Conservation (phyloP, 208 protist species). For the Leishmania amazonensis region DNA sequence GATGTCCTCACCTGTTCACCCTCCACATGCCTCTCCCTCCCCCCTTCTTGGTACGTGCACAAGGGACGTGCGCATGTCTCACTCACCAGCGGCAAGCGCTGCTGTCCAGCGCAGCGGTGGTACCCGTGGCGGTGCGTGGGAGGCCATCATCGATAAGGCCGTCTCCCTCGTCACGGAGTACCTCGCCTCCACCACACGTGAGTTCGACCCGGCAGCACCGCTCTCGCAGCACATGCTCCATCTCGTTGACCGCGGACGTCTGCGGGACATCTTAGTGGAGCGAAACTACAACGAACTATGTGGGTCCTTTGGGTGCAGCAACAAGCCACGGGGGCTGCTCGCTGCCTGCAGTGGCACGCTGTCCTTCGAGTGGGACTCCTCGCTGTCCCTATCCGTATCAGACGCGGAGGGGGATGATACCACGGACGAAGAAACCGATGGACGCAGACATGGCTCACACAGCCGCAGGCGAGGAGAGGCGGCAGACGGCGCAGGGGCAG, state of each 20-base stretch:
- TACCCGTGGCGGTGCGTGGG: constrained; percentile 50
- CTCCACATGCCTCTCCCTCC: neutral
- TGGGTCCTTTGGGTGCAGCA: constrained; percentile 62
- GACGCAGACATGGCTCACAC: neutral
- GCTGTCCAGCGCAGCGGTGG: neutral
- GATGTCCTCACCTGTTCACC: neutral
- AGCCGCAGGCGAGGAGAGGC: neutral
- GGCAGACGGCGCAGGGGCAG: neutral
- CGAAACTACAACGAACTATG: constrained; percentile 67
- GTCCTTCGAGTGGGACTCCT: constrained; percentile 25
- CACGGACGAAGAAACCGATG: constrained; percentile 11
- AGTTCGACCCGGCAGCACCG: constrained; percentile 41
- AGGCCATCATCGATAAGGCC: constrained; percentile 69
- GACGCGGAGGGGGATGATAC: constrained; percentile 10
- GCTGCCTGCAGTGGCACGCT: neutral
- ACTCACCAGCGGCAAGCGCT: neutral
- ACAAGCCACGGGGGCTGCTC: constrained; percentile 38
- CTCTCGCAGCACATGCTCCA: constrained; percentile 57
- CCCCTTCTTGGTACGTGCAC: neutral
- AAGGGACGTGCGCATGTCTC: neutral
- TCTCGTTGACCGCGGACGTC: constrained; percentile 52
- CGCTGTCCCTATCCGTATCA: constrained; percentile 3
- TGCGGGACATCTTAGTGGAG: constrained; percentile 71
- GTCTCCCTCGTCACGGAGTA: constrained; percentile 53
- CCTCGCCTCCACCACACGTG: constrained; percentile 40